These are phyloP conservation scores for Stentor coeruleus DNA, from an alignment of 73 alveolate species.

Conservation along the genomic window DNA sequence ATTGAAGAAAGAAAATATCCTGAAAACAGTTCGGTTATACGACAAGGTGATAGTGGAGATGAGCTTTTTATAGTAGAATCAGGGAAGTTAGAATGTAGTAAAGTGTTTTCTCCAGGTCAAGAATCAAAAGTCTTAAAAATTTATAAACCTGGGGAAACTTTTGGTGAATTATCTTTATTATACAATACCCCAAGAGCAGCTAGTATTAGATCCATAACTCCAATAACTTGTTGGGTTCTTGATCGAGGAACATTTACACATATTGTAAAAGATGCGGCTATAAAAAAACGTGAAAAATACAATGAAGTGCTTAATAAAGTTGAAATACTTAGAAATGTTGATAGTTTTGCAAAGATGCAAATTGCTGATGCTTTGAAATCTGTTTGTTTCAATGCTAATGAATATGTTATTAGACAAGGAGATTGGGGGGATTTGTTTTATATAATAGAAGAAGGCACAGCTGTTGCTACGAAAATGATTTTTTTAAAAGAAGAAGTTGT, in stretches of 20 bases:
- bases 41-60: slow-evolving; percentile 73
- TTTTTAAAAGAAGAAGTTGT: slow-evolving; percentile 55
- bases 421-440: slow-evolving; percentile 95
- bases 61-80: slow-evolving; percentile 66
- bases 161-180: slow-evolving; percentile 80
- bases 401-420: slow-evolving; percentile 74
- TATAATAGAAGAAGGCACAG: slow-evolving; percentile 91
- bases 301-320: slow-evolving; percentile 78
- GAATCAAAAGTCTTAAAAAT: slow-evolving; percentile 30
- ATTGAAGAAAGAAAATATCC: slow-evolving; percentile 77
- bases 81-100: slow-evolving; percentile 72
- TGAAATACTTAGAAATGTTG: slow-evolving; percentile 68
- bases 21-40: slow-evolving; percentile 39
- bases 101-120: slow-evolving; percentile 41
- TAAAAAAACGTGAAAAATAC: slow-evolving; percentile 85
- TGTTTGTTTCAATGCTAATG: slow-evolving; percentile 54
- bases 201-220: slow-evolving; percentile 69
- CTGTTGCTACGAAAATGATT: slow-evolving; percentile 79
- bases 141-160: slow-evolving; percentile 63
- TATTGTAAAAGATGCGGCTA: slow-evolving; percentile 88
- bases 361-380: slow-evolving; percentile 93
- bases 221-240: slow-evolving; percentile 68
- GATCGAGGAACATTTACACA: slow-evolving; percentile 94
- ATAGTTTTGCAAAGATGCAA: slow-evolving; percentile 92
- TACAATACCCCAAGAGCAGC: slow-evolving; percentile 86